phyloP scores from a whole-genome alignment of 192 early-diverging fungal genomes.

The Backusella morwellensis region DNA sequence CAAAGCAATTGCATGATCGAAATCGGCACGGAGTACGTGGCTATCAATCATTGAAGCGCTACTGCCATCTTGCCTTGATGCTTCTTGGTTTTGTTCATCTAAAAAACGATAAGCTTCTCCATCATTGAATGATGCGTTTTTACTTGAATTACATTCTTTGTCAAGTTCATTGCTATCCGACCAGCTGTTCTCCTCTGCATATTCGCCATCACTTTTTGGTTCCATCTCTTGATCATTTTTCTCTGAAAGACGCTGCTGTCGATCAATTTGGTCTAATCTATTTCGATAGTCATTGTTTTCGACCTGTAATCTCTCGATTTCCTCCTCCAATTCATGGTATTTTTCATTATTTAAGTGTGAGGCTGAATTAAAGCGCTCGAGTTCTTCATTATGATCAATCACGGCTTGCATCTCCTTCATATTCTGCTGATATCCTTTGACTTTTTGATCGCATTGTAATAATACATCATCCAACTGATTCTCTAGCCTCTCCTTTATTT shows the following conservation, averaged over 20 bases:
- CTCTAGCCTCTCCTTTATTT: neutral
- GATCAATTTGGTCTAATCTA: neutral
- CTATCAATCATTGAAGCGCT: neutral
- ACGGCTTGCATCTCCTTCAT: neutral
- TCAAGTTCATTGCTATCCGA: neutral
- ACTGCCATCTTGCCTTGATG: neutral
- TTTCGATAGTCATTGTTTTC: neutral
- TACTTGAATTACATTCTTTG: neutral
- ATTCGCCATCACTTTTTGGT: neutral
- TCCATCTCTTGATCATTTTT: neutral
- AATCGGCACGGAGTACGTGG: neutral
- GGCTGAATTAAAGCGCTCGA: neutral
- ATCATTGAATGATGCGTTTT: neutral
- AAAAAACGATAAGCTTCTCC: neutral
- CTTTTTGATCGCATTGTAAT: neutral
- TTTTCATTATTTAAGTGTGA: neutral
- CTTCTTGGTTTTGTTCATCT: neutral
- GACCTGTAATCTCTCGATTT: neutral
- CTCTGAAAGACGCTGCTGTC: neutral
- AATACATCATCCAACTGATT: neutral
- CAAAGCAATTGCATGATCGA: neutral
- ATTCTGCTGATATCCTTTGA: neutral
- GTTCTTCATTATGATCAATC: neutral
- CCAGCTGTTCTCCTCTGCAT: neutral
- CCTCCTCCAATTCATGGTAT: neutral